Evolutionary conservation across 2,329 filamentous ascomycete genomes (phyloP), one percentile per base, ranked within the genome.

Genomic region (Blastomyces silverae): DNA sequence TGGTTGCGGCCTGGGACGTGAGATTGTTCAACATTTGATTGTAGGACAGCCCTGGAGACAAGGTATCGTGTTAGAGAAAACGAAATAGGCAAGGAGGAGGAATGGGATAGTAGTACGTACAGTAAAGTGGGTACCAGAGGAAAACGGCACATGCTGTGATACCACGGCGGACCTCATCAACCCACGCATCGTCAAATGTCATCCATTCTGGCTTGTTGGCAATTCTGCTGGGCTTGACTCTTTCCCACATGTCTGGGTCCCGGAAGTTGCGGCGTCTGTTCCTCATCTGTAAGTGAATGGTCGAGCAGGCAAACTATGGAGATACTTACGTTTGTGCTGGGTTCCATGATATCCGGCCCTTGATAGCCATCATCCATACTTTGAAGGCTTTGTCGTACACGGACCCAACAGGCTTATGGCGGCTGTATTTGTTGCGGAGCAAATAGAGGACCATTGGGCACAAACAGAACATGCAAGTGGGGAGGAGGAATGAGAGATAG

Each of bases 131-230:
- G 64, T 79, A 84, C 75, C 81, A 84, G 67, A 84, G 77, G 76
- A 90, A 92, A 44, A 91, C 88, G 68, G 84, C 81, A 79, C 87
- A 90, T 64, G 88, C 87, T 70, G 83, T 81, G 64, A 89, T 79
- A 67, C 88, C 89, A 76, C 89, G 87, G 62, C 82, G 82, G 60
- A 92, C 86, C 73, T 92, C 88, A 73, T 91, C 89, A 44, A 93
- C 89, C 89, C 89, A 93, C 62, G 85, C 85, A 69, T 93, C 90
- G 67, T 93, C 89, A 70, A 91, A 92, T 0, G 87, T 89, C 87
- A 92, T 92, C 89, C 89, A 92, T 0, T 64, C 52, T 0, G 89
- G 89, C 64, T 86, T 86, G 67, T 81, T 73, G 11, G 82, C 78
- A 6, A 90, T 80, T 46, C 80, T 79, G 73, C 85, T 89, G 2